Percentiles rank a stretch among this genome's conserved stretches.
phyloP scores from a whole-genome alignment of 306 rosid genomes.

The Vigna unguiculata region DNA sequence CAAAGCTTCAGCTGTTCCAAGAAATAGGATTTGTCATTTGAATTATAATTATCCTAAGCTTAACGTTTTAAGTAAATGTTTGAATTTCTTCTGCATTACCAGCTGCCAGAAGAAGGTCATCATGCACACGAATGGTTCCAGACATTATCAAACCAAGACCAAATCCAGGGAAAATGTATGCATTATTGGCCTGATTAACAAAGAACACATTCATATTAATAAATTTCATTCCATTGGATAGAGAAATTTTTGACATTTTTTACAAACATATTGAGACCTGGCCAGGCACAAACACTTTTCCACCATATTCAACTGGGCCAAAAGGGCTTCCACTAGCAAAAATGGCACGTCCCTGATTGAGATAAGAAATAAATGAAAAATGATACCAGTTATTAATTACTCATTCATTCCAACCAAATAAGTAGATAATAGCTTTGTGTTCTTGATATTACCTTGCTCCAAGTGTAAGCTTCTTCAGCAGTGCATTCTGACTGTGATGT shows the following conservation, averaged over 20 bases:
- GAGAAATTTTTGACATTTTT: constrained; percentile 6
- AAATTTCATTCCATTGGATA: constrained; percentile 9
- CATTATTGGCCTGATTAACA: constrained; percentile 81
- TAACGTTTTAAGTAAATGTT: constrained; percentile 11
- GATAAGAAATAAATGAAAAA: constrained; percentile 11
- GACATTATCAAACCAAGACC: constrained; percentile 95
- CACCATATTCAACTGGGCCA: constrained; percentile 77
- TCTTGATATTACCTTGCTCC: constrained; percentile 53
- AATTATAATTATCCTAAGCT: neutral
- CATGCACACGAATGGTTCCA: constrained; percentile 85
- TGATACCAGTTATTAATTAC: neutral
- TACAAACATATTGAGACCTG: constrained; percentile 60
- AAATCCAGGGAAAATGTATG: constrained; percentile 94
- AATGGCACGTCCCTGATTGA: constrained; percentile 78
- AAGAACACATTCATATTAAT: constrained; percentile 39
- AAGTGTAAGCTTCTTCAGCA: constrained; percentile 60
- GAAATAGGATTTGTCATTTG: constrained; percentile 29
- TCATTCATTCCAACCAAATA: constrained; percentile 21
- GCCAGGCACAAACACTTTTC: constrained; percentile 79
- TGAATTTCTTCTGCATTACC: constrained; percentile 58
- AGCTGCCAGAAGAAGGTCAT: constrained; percentile 94
- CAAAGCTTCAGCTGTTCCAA: constrained; percentile 89
- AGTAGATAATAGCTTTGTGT: constrained; percentile 2
- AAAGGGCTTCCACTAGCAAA: constrained; percentile 96
- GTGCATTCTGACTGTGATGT: constrained; percentile 64